A percentile compares a stretch with the other conserved stretches of the same genome.
These are phyloP conservation scores for Plantago elongata DNA, from an alignment of 257 asterid species.

Conservation along the genomic window DNA sequence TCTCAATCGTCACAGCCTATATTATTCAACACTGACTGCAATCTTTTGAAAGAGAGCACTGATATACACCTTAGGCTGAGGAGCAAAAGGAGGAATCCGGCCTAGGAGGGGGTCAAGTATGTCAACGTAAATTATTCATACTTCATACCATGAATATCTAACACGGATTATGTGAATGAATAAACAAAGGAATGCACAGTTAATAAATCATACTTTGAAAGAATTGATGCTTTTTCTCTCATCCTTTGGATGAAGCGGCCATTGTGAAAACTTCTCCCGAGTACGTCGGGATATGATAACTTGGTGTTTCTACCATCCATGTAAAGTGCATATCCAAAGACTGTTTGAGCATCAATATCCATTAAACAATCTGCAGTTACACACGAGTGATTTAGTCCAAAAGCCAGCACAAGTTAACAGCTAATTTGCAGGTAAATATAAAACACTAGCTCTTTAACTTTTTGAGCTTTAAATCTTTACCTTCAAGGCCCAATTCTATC, in stretches of 20 bases:
- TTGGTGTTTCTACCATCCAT: constrained; percentile 54
- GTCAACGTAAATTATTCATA: neutral
- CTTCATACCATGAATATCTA: neutral
- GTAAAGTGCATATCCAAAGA: constrained; percentile 66
- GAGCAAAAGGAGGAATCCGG: too few relatives aligned
- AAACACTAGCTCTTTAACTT: neutral
- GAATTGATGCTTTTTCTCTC: constrained; percentile 72
- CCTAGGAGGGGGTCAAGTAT: constrained; percentile 27
- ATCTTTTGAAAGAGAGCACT: too few relatives aligned
- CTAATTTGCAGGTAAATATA: too few relatives aligned
- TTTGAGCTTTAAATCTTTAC: constrained; percentile 21
- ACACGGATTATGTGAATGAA: neutral
- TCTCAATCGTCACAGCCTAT: neutral
- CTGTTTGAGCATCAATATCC: constrained; percentile 67
- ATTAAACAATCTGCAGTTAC: constrained; percentile 54
- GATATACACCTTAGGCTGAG: too few relatives aligned
- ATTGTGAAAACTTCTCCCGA: constrained; percentile 77
- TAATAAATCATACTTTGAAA: constrained; percentile 48
- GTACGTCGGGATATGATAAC: constrained; percentile 64
- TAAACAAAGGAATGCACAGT: neutral
- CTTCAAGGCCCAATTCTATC: constrained; percentile 72
- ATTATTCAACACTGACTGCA: too few relatives aligned
- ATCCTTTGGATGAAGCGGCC: constrained; percentile 79
- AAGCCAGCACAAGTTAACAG: neutral
- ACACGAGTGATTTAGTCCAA: neutral